Conservation (phyloP, 371 early-diverging fungal genomes). For the Mortierella sp. region DNA sequence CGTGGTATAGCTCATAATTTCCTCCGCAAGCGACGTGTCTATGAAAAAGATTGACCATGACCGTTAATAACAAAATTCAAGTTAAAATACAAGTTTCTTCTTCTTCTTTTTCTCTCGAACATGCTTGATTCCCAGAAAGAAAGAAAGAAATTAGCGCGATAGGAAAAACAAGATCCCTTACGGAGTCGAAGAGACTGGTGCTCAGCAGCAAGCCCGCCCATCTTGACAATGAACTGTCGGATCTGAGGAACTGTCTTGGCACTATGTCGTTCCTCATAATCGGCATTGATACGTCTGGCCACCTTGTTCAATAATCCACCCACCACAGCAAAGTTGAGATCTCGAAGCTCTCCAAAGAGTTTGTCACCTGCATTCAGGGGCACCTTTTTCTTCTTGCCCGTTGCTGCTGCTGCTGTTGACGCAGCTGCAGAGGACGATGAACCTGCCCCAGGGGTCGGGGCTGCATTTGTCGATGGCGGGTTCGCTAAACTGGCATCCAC, state of each 20-base stretch:
- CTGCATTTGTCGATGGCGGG: slow-evolving; percentile 34
- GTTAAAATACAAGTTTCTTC: background rate
- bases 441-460: slow-evolving; percentile 25
- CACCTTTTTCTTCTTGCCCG: slow-evolving; percentile 79
- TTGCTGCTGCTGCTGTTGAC: slow-evolving; percentile 9
- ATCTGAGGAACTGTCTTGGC: slow-evolving; percentile 91
- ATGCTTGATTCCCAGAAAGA: background rate
- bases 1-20: slow-evolving; percentile 79
- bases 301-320: slow-evolving; percentile 83
- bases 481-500: slow-evolving; percentile 60
- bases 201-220: slow-evolving; percentile 85
- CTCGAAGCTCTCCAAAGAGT: slow-evolving; percentile 83
- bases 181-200: slow-evolving; percentile 72
- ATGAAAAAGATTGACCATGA: slow-evolving; percentile 10
- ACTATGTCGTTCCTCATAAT: slow-evolving; percentile 89
- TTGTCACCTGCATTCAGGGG: slow-evolving; percentile 82
- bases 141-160: background rate
- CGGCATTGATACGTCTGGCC: slow-evolving; percentile 84
- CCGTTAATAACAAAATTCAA: background rate
- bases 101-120: background rate
- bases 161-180: slow-evolving; percentile 4
- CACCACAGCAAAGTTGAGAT: slow-evolving; percentile 91
- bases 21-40: slow-evolving; percentile 89
- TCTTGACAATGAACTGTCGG: slow-evolving; percentile 88
- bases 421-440: slow-evolving; percentile 21